Base-by-base conservation (phyloP, 2,329 filamentous ascomycete species). In the Westerdykella ornata region DNA sequence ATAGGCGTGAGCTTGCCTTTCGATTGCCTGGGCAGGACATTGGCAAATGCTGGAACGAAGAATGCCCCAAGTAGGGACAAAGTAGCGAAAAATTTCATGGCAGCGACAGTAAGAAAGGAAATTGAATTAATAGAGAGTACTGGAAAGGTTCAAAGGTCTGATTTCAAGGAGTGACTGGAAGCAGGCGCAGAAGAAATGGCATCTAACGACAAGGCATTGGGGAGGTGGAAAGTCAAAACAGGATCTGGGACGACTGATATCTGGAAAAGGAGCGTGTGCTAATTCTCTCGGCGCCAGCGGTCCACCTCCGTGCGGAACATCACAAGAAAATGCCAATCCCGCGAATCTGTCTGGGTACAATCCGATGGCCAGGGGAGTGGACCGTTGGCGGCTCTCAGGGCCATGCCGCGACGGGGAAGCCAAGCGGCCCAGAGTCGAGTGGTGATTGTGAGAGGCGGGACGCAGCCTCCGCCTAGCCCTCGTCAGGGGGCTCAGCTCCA, bases 1-100 rank as follows among this genome's bases (percentile, higher is more conserved):
- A 82, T 69, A 9, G 75, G 62, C 8, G 74, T 72, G 19, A 79
- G 57, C 34, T 68, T 71, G 53, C 60, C 60, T 41, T 61, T 55
- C 11, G 48, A 42, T 41, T 61, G 57, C 22, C 60, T 55, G 14
- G 56, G 44, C 35, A 46, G 37, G 28, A 56, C 38, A 39, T 42
- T 48, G 31, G 54, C 59, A 15, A 63, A 47, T 22, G 46, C 56
- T 8, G 60, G 54, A 34, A 49, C 51, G 30, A 62, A 44, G 16
- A 49, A 51, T 13, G 59, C 56, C 36, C 52, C 53, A 30, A 63
- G 35, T 11, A 52, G 37, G 47, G 57, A 52, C 41, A 62, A 43
- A n/a, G 52, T 37, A 36, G 53, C 41, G 45, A 57, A 48, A n/a
- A 52, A 46, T 52, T 60, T 65, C 62, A 65, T 65, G 36, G 35